These are phyloP conservation scores for Retiboletus fuscus DNA, from an alignment of 1,284 basidiomycete species.

Conservation along the genomic window DNA sequence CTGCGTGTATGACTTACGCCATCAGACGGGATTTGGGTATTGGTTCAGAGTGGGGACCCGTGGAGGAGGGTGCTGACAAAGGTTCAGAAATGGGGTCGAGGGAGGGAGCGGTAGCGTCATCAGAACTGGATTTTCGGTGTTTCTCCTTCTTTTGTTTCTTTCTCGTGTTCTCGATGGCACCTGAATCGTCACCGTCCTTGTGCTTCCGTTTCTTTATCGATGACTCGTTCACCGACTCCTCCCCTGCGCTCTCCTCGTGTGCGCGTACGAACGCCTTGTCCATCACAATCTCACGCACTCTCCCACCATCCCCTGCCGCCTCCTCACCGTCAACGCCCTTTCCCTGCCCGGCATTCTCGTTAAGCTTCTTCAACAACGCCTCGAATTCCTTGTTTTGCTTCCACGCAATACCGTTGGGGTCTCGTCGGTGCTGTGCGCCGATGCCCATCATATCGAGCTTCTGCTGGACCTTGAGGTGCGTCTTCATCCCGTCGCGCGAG, in stretches of 20 bases:
- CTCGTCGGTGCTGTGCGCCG: slow-evolving; percentile 73
- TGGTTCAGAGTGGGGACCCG: no score
- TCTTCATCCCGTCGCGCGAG: slow-evolving; percentile 73
- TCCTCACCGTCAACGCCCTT: slow-evolving; percentile 4
- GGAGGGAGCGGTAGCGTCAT: no score
- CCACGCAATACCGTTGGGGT: slow-evolving; percentile 81
- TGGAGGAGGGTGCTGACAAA: no score
- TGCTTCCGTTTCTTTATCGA: slow-evolving; percentile 36
- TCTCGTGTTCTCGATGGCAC: slow-evolving; percentile 31
- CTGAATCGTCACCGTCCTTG: neutral
- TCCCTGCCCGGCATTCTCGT: slow-evolving; percentile 48
- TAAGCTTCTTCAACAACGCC: slow-evolving; percentile 69
- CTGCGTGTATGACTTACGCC: slow-evolving; percentile 47
- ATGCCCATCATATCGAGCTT: slow-evolving; percentile 88
- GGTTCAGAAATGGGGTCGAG: no score
- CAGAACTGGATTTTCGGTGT: slow-evolving; percentile 33
- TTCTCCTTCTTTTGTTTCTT: slow-evolving; percentile 44
- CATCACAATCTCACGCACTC: neutral
- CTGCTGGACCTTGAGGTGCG: slow-evolving; percentile 78
- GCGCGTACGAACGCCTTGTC: slow-evolving; percentile 25
- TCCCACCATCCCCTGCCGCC: slow-evolving; percentile 26
- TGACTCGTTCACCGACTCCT: slow-evolving; percentile 34
- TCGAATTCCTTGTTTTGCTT: no score
- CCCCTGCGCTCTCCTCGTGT: slow-evolving; percentile 41
- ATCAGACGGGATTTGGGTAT: slow-evolving; percentile 52